These are phyloP conservation scores for Penicillium italicum DNA, from an alignment of 2,329 filamentous ascomycete genomes.

Conservation along the genomic window DNA sequence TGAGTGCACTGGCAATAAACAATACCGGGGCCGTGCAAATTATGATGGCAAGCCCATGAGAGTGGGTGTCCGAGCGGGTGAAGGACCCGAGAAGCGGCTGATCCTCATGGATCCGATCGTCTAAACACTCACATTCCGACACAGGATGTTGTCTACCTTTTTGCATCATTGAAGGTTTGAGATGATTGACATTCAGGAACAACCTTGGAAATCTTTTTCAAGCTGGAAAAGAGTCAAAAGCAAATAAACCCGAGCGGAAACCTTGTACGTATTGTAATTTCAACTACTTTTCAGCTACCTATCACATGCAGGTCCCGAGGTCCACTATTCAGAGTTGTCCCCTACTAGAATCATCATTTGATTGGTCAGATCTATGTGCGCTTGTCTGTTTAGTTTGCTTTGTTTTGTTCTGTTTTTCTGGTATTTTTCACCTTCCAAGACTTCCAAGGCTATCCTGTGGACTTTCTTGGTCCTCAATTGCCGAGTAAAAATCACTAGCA, in stretches of 20 bases:
- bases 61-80: not conserved
- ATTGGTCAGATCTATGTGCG: too few species aligned
- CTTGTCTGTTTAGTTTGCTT: too few species aligned
- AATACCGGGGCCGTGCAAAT: not conserved
- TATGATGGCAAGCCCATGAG: not conserved
- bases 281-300: too few species aligned
- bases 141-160: not conserved
- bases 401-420: too few species aligned
- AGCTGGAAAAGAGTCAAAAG: not conserved
- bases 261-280: not conserved
- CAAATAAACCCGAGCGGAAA: not conserved
- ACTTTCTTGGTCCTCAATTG: too few species aligned
- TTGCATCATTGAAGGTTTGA: not conserved
- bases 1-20: not conserved
- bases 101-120: not conserved
- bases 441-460: too few species aligned
- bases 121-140: not conserved
- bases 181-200: not conserved
- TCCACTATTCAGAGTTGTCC: too few species aligned
- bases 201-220: not conserved
- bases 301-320: too few species aligned
- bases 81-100: slow-evolving; percentile 1
- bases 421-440: too few species aligned
- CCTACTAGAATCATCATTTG: too few species aligned
- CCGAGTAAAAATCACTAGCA: too few species aligned